These are phyloP conservation scores for Mycena leptocephala DNA, from an alignment of 768 basidiomycete genomes.

Conservation along the genomic window DNA sequence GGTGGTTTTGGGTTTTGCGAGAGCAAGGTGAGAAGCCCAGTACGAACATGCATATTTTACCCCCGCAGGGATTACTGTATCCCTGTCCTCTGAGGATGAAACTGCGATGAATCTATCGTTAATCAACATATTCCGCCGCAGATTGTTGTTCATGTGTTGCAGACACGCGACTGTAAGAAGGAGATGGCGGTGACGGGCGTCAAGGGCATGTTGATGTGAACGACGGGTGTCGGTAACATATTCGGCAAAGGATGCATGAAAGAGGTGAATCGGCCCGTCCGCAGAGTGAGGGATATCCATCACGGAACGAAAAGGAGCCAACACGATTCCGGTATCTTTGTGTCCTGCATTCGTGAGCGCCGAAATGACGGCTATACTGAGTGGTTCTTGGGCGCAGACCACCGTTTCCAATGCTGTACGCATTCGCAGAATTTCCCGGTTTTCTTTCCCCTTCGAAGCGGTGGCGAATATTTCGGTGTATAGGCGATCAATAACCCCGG, in stretches of 20 bases:
- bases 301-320: background rate
- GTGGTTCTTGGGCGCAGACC: background rate
- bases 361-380: background rate
- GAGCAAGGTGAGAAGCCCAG: background rate
- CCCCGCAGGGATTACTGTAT: background rate
- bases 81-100: no score
- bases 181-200: no score
- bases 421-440: background rate
- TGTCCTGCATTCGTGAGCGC: no score
- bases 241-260: background rate
- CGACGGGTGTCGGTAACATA: background rate
- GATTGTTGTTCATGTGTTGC: no score
- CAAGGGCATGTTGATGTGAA: no score
- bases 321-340: no score
- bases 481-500: background rate
- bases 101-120: no score
- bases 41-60: background rate
- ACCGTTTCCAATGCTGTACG: background rate
- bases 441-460: background rate
- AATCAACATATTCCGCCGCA: no score
- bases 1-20: background rate
- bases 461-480: background rate
- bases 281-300: background rate
- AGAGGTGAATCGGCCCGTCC: background rate
- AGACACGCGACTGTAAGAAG: no score